These are phyloP conservation scores for Calonectria multiphialidica DNA, from an alignment of 2,329 filamentous ascomycete species.

Conservation along the genomic window DNA sequence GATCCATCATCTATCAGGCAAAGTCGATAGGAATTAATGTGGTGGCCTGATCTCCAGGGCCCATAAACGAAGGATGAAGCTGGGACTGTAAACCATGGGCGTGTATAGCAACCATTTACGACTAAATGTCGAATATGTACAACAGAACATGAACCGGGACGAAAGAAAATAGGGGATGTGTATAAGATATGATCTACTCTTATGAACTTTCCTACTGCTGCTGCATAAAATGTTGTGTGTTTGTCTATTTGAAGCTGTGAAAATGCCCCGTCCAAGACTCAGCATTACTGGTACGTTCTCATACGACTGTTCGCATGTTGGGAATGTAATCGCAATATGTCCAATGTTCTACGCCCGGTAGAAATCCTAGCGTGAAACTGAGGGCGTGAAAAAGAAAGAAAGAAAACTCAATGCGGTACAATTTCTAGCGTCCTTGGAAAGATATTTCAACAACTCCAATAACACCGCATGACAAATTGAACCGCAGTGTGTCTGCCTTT, in stretches of 20 bases:
- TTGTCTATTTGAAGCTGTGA: neutral
- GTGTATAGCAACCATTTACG: constrained; percentile 29
- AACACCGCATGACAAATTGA: too few relatives aligned
- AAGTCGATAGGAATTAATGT: constrained; percentile 82
- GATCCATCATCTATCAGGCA: constrained; percentile 79
- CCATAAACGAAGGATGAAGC: constrained; percentile 10
- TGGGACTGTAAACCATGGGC: constrained; percentile 16
- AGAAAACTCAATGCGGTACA: too few relatives aligned
- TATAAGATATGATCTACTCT: constrained; percentile 19
- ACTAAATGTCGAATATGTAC: constrained; percentile 37
- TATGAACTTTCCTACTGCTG: neutral
- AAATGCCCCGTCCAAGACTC: too few relatives aligned
- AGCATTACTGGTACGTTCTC: too few relatives aligned
- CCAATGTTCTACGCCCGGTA: too few relatives aligned
- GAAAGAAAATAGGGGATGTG: constrained; percentile 21
- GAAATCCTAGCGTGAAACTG: too few relatives aligned
- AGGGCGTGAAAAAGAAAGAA: too few relatives aligned
- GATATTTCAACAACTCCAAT: too few relatives aligned
- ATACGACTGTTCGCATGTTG: neutral
- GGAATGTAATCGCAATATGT: neutral
- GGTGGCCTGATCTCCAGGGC: constrained; percentile 62
- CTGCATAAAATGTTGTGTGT: neutral
- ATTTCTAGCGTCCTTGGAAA: too few relatives aligned
- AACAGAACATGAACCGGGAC: constrained; percentile 37
- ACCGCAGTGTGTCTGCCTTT: too few relatives aligned